These are phyloP conservation scores for Aureobasidium vineae DNA, from an alignment of 2,329 filamentous ascomycete genomes.

Conservation along the genomic window DNA sequence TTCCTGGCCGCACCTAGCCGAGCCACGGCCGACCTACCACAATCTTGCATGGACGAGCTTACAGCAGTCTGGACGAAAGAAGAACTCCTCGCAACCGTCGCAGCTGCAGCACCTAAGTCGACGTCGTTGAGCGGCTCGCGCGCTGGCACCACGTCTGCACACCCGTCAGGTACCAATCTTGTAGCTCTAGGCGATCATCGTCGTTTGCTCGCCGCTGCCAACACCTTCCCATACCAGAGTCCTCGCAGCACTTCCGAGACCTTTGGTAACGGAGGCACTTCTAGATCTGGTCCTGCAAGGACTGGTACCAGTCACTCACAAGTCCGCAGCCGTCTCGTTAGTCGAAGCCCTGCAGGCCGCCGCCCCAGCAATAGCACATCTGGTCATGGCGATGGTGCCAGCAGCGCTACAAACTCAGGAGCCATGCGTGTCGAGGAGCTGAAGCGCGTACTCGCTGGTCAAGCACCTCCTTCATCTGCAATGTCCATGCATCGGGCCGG, in stretches of 20 bases:
- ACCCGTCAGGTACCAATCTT: slow-evolving; percentile 40
- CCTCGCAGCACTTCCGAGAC: slow-evolving; percentile 22
- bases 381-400: slow-evolving; percentile 27
- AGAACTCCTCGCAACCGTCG: slow-evolving; percentile 64
- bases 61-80: slow-evolving; percentile 78
- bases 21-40: slow-evolving; percentile 60
- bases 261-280: slow-evolving; percentile 5
- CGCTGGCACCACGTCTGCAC: slow-evolving; percentile 36
- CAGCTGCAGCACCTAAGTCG: slow-evolving; percentile 65
- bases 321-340: slow-evolving; percentile 12
- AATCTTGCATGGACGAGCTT: slow-evolving; percentile 70
- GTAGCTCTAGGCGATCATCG: slow-evolving; percentile 31
- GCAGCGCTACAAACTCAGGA: slow-evolving; percentile 49
- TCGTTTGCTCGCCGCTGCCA: slow-evolving; percentile 31
- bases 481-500: slow-evolving; percentile 30
- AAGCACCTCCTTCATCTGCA: slow-evolving; percentile 25
- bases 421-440: slow-evolving; percentile 48
- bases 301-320: slow-evolving; percentile 21
- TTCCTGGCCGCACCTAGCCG: slow-evolving; percentile 28
- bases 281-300: slow-evolving; percentile 8
- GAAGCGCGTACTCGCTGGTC: slow-evolving; percentile 47
- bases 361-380: slow-evolving; percentile 43
- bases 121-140: slow-evolving; percentile 75
- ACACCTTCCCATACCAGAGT: slow-evolving; percentile 27
- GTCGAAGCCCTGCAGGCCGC: slow-evolving; percentile 14